These are phyloP conservation scores for Cryptococcus depauperatus DNA, from an alignment of 1,284 basidiomycete species.

Conservation along the genomic window DNA sequence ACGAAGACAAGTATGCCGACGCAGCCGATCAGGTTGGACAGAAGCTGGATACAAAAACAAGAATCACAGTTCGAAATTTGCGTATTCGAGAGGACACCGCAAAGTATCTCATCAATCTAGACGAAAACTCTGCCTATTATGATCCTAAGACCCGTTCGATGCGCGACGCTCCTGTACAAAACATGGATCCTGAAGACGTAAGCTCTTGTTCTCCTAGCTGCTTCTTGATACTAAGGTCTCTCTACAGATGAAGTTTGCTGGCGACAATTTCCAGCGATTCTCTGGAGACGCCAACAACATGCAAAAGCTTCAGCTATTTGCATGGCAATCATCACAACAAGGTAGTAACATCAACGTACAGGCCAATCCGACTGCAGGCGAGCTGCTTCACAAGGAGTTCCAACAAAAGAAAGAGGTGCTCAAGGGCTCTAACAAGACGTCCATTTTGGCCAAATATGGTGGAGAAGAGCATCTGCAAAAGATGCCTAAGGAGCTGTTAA, in stretches of 20 bases:
- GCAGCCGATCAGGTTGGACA: constrained; percentile 95
- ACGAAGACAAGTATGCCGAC: constrained; percentile 95
- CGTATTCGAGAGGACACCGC: constrained; percentile 99
- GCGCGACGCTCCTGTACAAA: constrained; percentile 85
- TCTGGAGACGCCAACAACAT: constrained; percentile 87
- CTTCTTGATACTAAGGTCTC: constrained; percentile 5
- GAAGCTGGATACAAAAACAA: constrained; percentile 94
- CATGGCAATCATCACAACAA: constrained; percentile 88
- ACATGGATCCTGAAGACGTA: constrained; percentile 75
- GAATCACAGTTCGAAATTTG: constrained; percentile 95
- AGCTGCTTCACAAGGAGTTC: constrained; percentile 84
- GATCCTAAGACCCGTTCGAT: constrained; percentile 99
- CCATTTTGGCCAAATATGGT: constrained; percentile 83
- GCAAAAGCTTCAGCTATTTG: constrained; percentile 87
- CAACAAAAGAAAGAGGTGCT: constrained; percentile 84
- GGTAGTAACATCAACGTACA: constrained; percentile 94
- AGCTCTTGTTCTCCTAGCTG: constrained; percentile 25
- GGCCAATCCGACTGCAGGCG: constrained; percentile 91
- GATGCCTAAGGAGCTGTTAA: constrained; percentile 71
- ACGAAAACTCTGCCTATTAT: constrained; percentile 93
- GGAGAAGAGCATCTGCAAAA: constrained; percentile 83
- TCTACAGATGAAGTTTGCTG: constrained; percentile 75
- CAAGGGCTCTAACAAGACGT: constrained; percentile 75
- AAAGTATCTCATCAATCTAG: constrained; percentile 96
- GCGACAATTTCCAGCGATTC: constrained; percentile 88